Evolutionary conservation across 495 filamentous ascomycete species (phyloP).

Genomic region (Penicillium canariense): DNA sequence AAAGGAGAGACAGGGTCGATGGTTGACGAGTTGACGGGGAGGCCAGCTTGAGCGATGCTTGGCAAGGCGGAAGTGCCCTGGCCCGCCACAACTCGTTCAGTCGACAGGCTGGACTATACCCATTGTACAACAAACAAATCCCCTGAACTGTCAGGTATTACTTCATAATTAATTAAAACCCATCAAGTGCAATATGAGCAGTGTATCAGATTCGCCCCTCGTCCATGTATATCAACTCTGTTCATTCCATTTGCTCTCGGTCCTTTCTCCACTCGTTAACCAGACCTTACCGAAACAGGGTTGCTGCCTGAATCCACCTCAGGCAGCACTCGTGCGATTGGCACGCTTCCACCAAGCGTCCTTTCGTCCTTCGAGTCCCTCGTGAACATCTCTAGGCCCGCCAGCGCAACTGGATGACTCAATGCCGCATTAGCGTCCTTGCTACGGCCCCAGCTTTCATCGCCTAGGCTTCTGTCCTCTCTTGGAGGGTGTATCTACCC

Average conservation of each 20-base stretch:
- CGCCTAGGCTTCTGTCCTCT: neutral
- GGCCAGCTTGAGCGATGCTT: constrained; percentile 20
- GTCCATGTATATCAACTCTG: neutral
- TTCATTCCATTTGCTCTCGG: neutral
- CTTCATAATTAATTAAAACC: no score
- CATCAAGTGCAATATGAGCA: no score
- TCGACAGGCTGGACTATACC: no score
- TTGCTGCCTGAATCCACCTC: constrained; percentile 23
- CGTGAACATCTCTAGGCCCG: neutral
- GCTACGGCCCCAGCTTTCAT: neutral
- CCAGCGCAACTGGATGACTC: neutral
- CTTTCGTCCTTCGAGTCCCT: constrained; percentile 1
- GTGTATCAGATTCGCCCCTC: no score
- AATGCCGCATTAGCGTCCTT: neutral
- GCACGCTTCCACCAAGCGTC: neutral
- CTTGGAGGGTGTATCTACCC: neutral
- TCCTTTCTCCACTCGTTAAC: neutral
- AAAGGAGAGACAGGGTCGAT: constrained; percentile 21
- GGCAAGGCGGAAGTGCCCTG: constrained; percentile 15
- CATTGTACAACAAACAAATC: no score
- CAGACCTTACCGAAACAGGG: constrained; percentile 6
- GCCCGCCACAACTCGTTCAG: neutral
- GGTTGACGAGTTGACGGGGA: constrained; percentile 7
- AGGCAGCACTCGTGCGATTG: constrained; percentile 22
- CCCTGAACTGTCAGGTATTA: no score